phyloP scores from a whole-genome alignment of 257 asterid species.

The Gardenia jasminoides region DNA sequence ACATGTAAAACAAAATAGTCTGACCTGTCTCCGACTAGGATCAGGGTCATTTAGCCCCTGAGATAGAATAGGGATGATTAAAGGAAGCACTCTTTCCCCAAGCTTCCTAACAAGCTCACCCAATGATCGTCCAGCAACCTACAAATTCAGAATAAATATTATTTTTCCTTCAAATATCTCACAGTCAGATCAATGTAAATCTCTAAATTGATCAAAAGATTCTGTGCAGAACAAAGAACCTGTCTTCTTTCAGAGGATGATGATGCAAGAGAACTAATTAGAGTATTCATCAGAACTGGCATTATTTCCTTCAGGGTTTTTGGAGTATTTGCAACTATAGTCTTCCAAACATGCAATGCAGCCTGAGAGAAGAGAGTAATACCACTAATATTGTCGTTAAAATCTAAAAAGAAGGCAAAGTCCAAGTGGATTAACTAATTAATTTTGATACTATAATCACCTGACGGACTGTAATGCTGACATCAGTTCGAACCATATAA shows the following conservation, averaged over 20 bases:
- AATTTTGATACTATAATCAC: conserved; percentile 36
- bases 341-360: conserved; percentile 99
- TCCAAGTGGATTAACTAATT: conserved; percentile 19
- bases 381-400: conserved; percentile 12
- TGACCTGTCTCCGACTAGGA: conserved; percentile 92
- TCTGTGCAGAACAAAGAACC: conserved; percentile 40
- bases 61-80: conserved; percentile 83
- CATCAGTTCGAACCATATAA: conserved; percentile 98
- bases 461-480: conserved; percentile 96
- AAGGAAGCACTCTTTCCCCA: conserved; percentile 98
- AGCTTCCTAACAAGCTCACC: conserved; percentile 99
- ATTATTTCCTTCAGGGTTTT: conserved; percentile 94
- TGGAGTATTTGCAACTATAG: conserved; percentile 98
- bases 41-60: conserved; percentile 75
- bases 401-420: conserved; percentile 22
- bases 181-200: background rate
- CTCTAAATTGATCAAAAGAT: background rate
- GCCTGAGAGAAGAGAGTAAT: conserved; percentile 53
- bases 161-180: background rate
- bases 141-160: conserved; percentile 23
- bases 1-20: conserved; percentile 19
- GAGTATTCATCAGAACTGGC: conserved; percentile 95
- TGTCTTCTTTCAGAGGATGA: conserved; percentile 96
- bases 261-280: conserved; percentile 90
- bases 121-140: conserved; percentile 96